These are phyloP conservation scores for Liriodendron chinense DNA, from an alignment of 164 flowering plant genomes.

Conservation along the genomic window DNA sequence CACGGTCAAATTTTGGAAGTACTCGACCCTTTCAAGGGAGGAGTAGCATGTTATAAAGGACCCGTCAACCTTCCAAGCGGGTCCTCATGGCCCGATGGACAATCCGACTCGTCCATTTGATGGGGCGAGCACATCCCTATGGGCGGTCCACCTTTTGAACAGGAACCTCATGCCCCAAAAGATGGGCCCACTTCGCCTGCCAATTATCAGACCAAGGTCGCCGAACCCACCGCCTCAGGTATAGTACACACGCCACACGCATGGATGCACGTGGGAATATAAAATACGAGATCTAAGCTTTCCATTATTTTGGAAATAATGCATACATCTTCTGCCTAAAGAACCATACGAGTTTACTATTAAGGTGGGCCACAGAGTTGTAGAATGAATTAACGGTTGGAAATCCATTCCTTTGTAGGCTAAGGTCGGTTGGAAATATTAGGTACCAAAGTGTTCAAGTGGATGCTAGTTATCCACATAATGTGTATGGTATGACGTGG, in stretches of 20 bases:
- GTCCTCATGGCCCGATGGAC: not conserved
- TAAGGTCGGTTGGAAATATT: too few species aligned
- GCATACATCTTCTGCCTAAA: too few species aligned
- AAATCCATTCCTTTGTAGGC: too few species aligned
- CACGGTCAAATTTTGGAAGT: not conserved
- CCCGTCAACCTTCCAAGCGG: not conserved
- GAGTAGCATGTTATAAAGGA: not conserved
- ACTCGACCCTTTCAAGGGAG: not conserved
- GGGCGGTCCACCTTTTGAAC: not conserved
- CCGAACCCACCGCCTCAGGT: not conserved
- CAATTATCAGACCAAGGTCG: conserved; percentile 6
- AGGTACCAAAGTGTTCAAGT: too few species aligned
- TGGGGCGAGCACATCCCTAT: not conserved
- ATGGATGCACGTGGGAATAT: too few species aligned
- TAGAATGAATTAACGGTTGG: too few species aligned
- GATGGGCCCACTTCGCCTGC: not conserved
- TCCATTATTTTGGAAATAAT: too few species aligned
- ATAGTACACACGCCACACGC: not conserved
- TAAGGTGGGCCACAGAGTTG: too few species aligned
- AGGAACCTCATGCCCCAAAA: conserved; percentile 6
- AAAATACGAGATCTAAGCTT: too few species aligned
- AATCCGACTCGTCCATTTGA: not conserved
- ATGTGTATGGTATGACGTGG: too few species aligned
- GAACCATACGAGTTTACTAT: too few species aligned
- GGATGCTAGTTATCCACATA: too few species aligned